Percentiles rank a stretch among this genome's conserved stretches.
Conservation (phyloP, 1,284 basidiomycete species). For the Cryptococcus floricola region DNA sequence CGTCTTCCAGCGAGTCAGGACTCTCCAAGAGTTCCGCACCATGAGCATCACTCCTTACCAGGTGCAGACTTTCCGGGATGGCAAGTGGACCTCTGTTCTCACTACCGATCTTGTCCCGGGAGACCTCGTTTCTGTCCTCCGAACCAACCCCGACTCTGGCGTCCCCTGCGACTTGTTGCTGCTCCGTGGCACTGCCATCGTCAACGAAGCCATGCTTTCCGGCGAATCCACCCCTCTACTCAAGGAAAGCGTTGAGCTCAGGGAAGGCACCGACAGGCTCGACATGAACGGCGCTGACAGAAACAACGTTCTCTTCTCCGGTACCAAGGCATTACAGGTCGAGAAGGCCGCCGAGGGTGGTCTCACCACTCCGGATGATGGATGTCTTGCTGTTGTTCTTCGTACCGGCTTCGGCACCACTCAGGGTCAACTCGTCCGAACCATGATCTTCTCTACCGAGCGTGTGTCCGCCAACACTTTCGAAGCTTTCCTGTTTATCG, state of each 20-base stretch:
- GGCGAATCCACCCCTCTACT: conserved; percentile 92
- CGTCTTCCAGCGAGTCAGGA: conserved; percentile 89
- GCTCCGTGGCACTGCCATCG: conserved; percentile 82
- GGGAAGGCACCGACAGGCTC: conserved; percentile 68
- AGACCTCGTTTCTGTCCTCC: conserved; percentile 77
- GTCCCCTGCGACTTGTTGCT: conserved; percentile 88
- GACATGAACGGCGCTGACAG: conserved; percentile 82
- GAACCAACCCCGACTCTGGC: conserved; percentile 74
- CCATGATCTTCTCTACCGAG: conserved; percentile 96
- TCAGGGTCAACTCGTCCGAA: conserved; percentile 90
- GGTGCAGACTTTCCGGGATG: conserved; percentile 73
- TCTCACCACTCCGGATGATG: conserved; percentile 67
- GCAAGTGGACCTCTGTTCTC: conserved; percentile 72
- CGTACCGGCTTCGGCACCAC: conserved; percentile 95
- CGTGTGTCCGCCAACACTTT: conserved; percentile 89
- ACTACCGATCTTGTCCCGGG: conserved; percentile 83
- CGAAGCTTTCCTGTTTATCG: conserved; percentile 92
- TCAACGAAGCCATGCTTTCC: conserved; percentile 96
- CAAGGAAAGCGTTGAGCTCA: conserved; percentile 84
- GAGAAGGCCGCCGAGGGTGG: conserved; percentile 42
- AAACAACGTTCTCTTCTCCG: conserved; percentile 84
- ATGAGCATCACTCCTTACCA: conserved; percentile 89
- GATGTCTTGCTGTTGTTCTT: conserved; percentile 83
- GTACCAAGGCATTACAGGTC: conserved; percentile 89
- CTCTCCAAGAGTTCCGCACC: conserved; percentile 87